Evolutionary conservation across 2,329 filamentous ascomycete genomes (phyloP).

Genomic region (Ampelomyces quisqualis): DNA sequence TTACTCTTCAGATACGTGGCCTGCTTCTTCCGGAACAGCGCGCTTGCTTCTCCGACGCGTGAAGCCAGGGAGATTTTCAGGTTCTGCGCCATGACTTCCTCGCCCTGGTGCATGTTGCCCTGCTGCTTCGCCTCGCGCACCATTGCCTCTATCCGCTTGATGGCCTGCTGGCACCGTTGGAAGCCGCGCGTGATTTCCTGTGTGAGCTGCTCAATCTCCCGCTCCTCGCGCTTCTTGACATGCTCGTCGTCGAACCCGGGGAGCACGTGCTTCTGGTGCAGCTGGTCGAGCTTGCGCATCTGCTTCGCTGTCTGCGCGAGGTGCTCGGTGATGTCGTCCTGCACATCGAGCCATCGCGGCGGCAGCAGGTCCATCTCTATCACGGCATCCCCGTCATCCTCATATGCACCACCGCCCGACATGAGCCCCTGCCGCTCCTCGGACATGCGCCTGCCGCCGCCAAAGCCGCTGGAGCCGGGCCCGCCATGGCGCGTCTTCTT

Average conservation of each 20-base stretch:
- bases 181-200: slow-evolving; percentile 87
- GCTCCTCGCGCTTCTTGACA: slow-evolving; percentile 80
- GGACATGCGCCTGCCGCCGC: slow-evolving; percentile 47
- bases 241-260: slow-evolving; percentile 97
- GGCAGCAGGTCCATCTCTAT: slow-evolving; percentile 98
- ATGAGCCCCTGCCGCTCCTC: slow-evolving; percentile 82
- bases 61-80: slow-evolving; percentile 89
- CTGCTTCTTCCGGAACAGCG: slow-evolving; percentile 94
- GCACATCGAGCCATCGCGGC: slow-evolving; percentile 91
- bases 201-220: slow-evolving; percentile 85
- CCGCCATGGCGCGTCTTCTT: slow-evolving; percentile 70
- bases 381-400: slow-evolving; percentile 86
- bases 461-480: slow-evolving; percentile 57
- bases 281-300: slow-evolving; percentile 79
- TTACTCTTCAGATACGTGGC: slow-evolving; percentile 92
- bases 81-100: slow-evolving; percentile 95
- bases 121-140: slow-evolving; percentile 75
- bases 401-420: slow-evolving; percentile 71
- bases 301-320: slow-evolving; percentile 79
- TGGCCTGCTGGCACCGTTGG: slow-evolving; percentile 84
- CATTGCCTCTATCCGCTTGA: slow-evolving; percentile 85
- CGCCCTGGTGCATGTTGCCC: slow-evolving; percentile 72
- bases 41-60: slow-evolving; percentile 87
- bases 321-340: slow-evolving; percentile 86
- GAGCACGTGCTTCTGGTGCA: slow-evolving; percentile 96